A percentile compares a stretch with the other conserved stretches of the same genome.
Conservation (phyloP, 768 basidiomycete species). For the Collybia mongolica region DNA sequence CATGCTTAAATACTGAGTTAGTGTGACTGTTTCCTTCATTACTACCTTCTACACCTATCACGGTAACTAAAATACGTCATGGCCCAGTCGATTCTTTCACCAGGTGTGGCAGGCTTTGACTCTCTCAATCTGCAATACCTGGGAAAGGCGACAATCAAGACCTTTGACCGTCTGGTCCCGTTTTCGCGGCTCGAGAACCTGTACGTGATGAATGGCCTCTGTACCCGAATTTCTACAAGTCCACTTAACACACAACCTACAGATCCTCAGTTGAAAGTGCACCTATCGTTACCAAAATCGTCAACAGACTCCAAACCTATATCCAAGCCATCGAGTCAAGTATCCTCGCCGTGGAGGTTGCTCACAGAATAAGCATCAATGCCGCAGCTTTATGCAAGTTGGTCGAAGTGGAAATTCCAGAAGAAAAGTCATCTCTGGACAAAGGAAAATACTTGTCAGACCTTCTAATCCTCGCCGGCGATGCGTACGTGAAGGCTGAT, state of each 20-base stretch:
- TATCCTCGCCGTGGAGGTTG: constrained; percentile 13
- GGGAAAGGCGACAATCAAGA: constrained; percentile 31
- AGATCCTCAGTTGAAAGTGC: constrained; percentile 18
- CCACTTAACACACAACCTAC: background rate
- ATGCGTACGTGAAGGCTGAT: constrained; percentile 24
- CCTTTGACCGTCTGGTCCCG: constrained; percentile 35
- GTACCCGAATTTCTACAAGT: background rate
- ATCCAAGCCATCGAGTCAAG: constrained; percentile 17
- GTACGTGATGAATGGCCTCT: constrained; percentile 14
- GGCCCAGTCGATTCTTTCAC: too few relatives aligned
- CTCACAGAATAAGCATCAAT: constrained; percentile 15
- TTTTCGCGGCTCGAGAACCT: constrained; percentile 28
- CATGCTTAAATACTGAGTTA: too few relatives aligned
- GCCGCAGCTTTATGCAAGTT: constrained; percentile 6
- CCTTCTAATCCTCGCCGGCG: constrained; percentile 22
- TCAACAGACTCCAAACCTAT: constrained; percentile 13
- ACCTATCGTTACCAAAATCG: constrained; percentile 9
- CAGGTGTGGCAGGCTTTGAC: constrained; percentile 4
- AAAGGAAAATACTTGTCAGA: constrained; percentile 12
- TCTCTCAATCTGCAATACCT: constrained; percentile 23
- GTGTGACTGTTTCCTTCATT: too few relatives aligned
- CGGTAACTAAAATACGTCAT: too few relatives aligned
- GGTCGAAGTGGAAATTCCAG: background rate
- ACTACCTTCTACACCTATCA: too few relatives aligned
- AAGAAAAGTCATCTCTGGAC: background rate